Evolutionary conservation across 73 alveolate species (phyloP), one percentile per base, ranked within the genome.

Genomic region (Symbiodinium natans): DNA sequence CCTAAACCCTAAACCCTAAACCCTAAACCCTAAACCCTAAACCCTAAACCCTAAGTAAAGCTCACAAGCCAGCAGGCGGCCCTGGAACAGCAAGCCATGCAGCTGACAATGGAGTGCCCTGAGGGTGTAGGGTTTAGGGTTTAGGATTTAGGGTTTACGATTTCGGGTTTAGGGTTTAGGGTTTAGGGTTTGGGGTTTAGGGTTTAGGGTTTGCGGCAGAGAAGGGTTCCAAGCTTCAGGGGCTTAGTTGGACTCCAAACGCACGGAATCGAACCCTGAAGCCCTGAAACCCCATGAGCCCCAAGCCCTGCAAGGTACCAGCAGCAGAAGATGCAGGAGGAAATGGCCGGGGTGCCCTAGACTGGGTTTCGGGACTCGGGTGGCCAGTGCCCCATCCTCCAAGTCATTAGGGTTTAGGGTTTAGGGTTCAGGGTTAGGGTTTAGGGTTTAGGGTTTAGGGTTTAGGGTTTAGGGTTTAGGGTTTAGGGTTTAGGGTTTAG

Each of bases 301-400:
- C 21, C 21, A 46, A 46, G 59, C 59, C 13, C 13, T 9, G 59
- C 23, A 38, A 88, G 97, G 97, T 90, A 90, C 83, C 97, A 90
- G 80, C 97, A 90, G 97, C 97, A 90, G 87, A 74, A 82, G 80
- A 90, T 90, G 97, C 97, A 90, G n/a, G 97, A 90, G 48, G 97
- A 90, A 40, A 90, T 90, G 97, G 97, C 83, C 25, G 38, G 38
- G 82, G n/a, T 9, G 38, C 11, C 82, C 82, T 63, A 13, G 31
- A 13, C 36, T 63, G 38, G 31, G 36, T 17, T 17, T 48, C 17
- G 19, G 56, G 56, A 8, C 11, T 11, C 19, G 56, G 56, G 11
- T 43, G 59, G 9, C 59, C 59, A 46, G 59, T 46, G 9, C 59
- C 59, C 25, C 25, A 46, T 13, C 59, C 9, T 46, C 59, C 59